Evolutionary conservation across 2,329 filamentous ascomycete species (phyloP).

Genomic region (Aspergillus texensis): DNA sequence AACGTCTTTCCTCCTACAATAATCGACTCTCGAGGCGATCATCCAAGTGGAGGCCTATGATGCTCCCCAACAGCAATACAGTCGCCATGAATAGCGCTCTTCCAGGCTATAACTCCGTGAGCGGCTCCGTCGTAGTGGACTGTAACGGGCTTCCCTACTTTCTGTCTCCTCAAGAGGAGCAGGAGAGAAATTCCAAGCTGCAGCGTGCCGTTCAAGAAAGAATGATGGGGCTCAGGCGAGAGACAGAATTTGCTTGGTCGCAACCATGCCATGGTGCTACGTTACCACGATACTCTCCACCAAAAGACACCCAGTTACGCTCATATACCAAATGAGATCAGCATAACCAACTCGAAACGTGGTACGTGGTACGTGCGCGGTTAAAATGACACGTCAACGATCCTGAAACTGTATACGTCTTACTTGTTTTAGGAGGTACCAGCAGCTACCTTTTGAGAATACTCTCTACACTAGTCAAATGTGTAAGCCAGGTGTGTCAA

Average conservation of each 20-base stretch:
- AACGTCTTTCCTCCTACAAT: not conserved
- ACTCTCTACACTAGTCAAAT: not conserved
- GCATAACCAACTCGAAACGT: not conserved
- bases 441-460: not conserved
- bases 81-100: conserved; percentile 7
- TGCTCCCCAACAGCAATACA: conserved; percentile 3
- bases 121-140: conserved; percentile 29
- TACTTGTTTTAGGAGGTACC: not conserved
- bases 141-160: conserved; percentile 27
- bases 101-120: conserved; percentile 30
- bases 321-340: not conserved
- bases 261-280: conserved; percentile 4
- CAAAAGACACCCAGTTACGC: not conserved
- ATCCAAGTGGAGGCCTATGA: not conserved
- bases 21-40: not conserved
- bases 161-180: conserved; percentile 29
- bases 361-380: not conserved
- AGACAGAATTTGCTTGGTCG: conserved; percentile 28
- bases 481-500: not conserved
- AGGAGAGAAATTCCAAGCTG: conserved; percentile 20
- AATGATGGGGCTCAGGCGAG: conserved; percentile 28
- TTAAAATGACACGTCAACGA: not conserved
- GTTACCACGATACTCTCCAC: conserved; percentile 21
- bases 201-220: conserved; percentile 27
- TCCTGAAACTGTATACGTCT: not conserved